These are phyloP conservation scores for Dacryopinax primogenitus DNA, from an alignment of 768 basidiomycete species.

Conservation along the genomic window DNA sequence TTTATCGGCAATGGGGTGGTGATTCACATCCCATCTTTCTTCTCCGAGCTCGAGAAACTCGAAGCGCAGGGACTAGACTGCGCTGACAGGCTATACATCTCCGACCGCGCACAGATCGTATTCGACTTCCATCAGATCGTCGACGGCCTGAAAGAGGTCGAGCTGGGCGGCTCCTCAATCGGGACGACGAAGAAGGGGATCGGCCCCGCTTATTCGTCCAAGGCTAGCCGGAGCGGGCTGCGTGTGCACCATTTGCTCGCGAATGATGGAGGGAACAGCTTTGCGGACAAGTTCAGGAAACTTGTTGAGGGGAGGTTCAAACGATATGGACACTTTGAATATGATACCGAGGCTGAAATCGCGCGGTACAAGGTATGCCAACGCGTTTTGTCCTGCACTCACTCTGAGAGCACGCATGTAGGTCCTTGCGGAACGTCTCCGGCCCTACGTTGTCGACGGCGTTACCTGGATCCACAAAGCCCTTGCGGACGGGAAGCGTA, in stretches of 20 bases:
- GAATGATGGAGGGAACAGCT: slow-evolving; percentile 39
- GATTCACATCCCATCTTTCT: slow-evolving; percentile 89
- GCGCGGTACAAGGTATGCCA: slow-evolving; percentile 65
- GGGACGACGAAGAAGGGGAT: slow-evolving; percentile 98
- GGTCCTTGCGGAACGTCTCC: slow-evolving; percentile 71
- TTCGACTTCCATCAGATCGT: slow-evolving; percentile 99
- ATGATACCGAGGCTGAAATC: slow-evolving; percentile 96
- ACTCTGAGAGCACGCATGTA: slow-evolving; percentile 23
- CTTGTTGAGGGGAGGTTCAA: slow-evolving; percentile 96
- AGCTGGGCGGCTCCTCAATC: slow-evolving; percentile 86
- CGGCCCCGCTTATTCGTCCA: slow-evolving; percentile 95
- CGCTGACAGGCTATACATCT: slow-evolving; percentile 72
- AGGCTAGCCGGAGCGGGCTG: slow-evolving; percentile 90
- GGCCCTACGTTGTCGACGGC: slow-evolving; percentile 82
- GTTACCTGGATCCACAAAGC: slow-evolving; percentile 74
- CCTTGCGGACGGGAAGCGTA: slow-evolving; percentile 54
- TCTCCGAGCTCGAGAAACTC: slow-evolving; percentile 77
- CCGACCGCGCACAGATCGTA: slow-evolving; percentile 92
- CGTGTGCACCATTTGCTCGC: slow-evolving; percentile 95
- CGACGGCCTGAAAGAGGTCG: slow-evolving; percentile 94
- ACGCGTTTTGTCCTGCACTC: background rate
- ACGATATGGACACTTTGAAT: slow-evolving; percentile 94
- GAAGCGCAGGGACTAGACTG: slow-evolving; percentile 78
- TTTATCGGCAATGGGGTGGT: slow-evolving; percentile 94
- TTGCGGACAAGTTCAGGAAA: slow-evolving; percentile 84